Percentiles rank a stretch among this genome's conserved stretches.
Evolutionary conservation across 139 green algal genomes (phyloP).

Genomic region (Pseudopediastrum boryanum): DNA sequence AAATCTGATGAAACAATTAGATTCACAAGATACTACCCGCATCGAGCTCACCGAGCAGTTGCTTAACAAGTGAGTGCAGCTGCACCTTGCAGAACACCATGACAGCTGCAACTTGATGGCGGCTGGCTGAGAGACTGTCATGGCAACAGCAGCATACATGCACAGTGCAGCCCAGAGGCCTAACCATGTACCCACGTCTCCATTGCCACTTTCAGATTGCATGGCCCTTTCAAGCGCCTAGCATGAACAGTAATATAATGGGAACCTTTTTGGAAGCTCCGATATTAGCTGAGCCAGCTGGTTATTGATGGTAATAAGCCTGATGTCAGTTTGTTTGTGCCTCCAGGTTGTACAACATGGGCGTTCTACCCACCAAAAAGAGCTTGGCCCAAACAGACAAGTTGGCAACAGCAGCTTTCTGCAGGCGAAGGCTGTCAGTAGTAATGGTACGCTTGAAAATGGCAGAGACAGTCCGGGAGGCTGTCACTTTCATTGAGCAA

Average conservation of each 20-base stretch:
- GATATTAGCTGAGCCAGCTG: too few relatives aligned
- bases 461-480: conserved; percentile 90
- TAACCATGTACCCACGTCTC: too few relatives aligned
- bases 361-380: conserved; percentile 92
- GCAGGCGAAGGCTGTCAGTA: conserved; percentile 87
- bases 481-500: conserved; percentile 94
- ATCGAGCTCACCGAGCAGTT: conserved; percentile 96
- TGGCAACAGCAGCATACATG: not conserved
- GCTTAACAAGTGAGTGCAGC: conserved; percentile 86
- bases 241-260: too few relatives aligned
- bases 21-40: conserved; percentile 79
- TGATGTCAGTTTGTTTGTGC: too few relatives aligned
- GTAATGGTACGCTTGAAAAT: conserved; percentile 96
- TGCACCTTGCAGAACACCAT: not conserved
- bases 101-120: not conserved
- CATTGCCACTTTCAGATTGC: too few relatives aligned
- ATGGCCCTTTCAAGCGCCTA: too few relatives aligned
- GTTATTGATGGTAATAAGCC: too few relatives aligned
- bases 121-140: not conserved
- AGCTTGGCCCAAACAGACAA: conserved; percentile 92
- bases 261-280: too few relatives aligned
- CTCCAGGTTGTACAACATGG: conserved; percentile 90
- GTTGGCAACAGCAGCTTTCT: conserved; percentile 91
- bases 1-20: conserved; percentile 79
- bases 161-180: too few relatives aligned